phyloP scores from a whole-genome alignment of 2,329 filamentous ascomycete species.

The Aureobasidium sp. region DNA sequence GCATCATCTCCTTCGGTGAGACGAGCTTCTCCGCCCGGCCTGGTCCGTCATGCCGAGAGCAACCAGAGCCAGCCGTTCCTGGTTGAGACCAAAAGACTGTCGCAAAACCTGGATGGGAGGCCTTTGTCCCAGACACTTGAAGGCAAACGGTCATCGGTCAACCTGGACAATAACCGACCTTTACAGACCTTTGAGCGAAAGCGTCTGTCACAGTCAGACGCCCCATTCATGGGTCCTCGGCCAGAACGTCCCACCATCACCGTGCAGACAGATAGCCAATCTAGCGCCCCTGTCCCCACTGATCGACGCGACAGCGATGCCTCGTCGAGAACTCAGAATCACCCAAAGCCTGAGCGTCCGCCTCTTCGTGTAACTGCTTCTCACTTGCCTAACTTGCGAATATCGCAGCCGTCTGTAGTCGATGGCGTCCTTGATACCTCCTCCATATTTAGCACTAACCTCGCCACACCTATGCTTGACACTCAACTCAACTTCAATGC shows the following conservation, averaged over 20 bases:
- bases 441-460: neutral
- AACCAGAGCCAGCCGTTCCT: neutral
- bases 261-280: neutral
- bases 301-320: slow-evolving; percentile 2
- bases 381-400: slow-evolving; percentile 40
- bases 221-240: slow-evolving; percentile 6
- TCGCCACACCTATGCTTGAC: slow-evolving; percentile 9
- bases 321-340: neutral
- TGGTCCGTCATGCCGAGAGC: neutral
- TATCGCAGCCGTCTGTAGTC: slow-evolving; percentile 37
- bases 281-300: neutral
- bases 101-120: neutral
- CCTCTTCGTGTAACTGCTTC: slow-evolving; percentile 37
- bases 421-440: slow-evolving; percentile 7
- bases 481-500: slow-evolving; percentile 14
- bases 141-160: neutral
- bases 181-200: neutral
- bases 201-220: slow-evolving; percentile 12
- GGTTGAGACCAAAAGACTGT: neutral
- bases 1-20: slow-evolving; percentile 7
- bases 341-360: slow-evolving; percentile 19
- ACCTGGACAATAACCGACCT: neutral
- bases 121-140: neutral
- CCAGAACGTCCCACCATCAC: neutral
- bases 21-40: neutral